Evolutionary conservation across 2,329 filamentous ascomycete species (phyloP), one percentile per base, ranked within the genome.

Genomic region (Rugonectria rugulosa): DNA sequence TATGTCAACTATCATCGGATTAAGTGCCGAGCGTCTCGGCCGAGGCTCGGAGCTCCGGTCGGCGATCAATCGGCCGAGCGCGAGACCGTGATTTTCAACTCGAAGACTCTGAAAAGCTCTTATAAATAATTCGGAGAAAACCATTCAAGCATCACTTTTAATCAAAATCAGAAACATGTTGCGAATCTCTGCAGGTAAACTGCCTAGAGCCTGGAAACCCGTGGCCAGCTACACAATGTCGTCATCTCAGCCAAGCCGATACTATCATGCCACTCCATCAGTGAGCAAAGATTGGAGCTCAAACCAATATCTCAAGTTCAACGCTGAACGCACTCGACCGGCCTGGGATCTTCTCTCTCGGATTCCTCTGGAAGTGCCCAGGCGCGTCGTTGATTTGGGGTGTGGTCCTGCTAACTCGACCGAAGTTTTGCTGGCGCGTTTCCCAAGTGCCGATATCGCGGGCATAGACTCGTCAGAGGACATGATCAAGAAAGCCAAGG

Each of bases 341-440:
- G 76, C 79, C 0, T 72, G 76, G 36, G 84, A 87, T 57, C 77
- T 87, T 1, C 69, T 87, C 8, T 59, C 77, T 6, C 80, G 77
- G 26, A 66, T 85, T 3, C 72, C 73, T 0, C 71, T 80, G 1
- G 60, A 71, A 12, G 50, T 64, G 0, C 71, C 81, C n/a, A 64
- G 71, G 9, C 71, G 67, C 23, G 78, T 87, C 61, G 72, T 84
- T 61, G 84, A 87, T 56, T 73, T 87, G 1, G 84, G 84, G 61
- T 87, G 84, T 67, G 84, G 84, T 0, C 84, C 84, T 0, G 84
- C 80, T 5, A 87, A 86, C 70, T 84, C 80, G 3, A 87, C 84
- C 0, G 68, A 71, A 1, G 77, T 80, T 1, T 74, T 87, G 2
- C 68, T 71, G 5, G 61, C 67, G 3, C 74, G 75, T 5, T 87